These are phyloP conservation scores for Juncus inflexus DNA, from an alignment of 176 grass and related monocot species.

Conservation along the genomic window DNA sequence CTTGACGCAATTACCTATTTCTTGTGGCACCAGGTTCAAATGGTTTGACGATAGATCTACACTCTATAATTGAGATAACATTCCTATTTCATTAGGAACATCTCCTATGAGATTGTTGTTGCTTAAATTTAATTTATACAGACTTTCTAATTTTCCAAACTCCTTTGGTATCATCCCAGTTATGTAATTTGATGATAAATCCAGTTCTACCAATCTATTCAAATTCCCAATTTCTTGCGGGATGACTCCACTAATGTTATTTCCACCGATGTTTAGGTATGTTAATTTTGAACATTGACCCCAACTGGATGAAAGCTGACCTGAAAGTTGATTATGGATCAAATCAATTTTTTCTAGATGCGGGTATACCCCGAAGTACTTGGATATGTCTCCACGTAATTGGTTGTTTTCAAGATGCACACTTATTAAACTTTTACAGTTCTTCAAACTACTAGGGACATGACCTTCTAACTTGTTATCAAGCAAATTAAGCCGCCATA, in stretches of 20 bases:
- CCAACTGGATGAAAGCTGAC: conserved; percentile 20
- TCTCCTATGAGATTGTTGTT: conserved; percentile 1
- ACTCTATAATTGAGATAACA: not conserved
- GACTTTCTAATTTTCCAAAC: not conserved
- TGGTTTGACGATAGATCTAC: conserved; percentile 21
- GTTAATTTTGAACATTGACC: not conserved
- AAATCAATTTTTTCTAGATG: conserved; percentile 29
- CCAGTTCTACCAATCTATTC: not conserved
- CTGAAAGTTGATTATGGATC: conserved; percentile 21
- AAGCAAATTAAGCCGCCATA: conserved; percentile 23
- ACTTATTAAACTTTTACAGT: conserved; percentile 15
- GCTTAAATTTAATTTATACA: conserved; percentile 4
- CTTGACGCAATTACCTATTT: conserved; percentile 23
- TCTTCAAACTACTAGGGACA: conserved; percentile 33
- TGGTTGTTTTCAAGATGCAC: conserved; percentile 32
- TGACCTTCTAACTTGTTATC: conserved; percentile 34
- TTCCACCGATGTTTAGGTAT: conserved; percentile 9
- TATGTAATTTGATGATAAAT: conserved; percentile 26
- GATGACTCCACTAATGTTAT: conserved; percentile 23
- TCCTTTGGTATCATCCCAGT: not conserved
- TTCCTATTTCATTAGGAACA: conserved; percentile 14
- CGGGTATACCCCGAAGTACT: conserved; percentile 11
- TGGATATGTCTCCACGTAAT: conserved; percentile 27
- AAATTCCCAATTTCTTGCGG: conserved; percentile 28
- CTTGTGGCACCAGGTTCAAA: not conserved